phyloP scores from a whole-genome alignment of 1,284 basidiomycete species.

The Flammula alnicola region DNA sequence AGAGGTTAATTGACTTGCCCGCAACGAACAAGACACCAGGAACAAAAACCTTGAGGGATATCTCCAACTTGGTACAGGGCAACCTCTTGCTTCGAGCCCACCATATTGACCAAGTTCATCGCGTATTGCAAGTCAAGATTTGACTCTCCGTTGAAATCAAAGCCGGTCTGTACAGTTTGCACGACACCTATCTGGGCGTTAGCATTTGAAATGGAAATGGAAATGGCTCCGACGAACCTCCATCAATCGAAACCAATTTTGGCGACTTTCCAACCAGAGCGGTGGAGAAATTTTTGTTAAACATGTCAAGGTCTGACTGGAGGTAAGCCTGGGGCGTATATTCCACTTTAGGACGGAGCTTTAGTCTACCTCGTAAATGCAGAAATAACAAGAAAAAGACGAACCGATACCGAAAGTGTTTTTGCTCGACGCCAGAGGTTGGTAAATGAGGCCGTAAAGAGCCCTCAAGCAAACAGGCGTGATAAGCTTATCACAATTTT shows the following conservation, averaged over 20 bases:
- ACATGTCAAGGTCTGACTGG: conserved; percentile 49
- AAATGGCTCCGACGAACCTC: too few species aligned
- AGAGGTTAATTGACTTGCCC: not conserved
- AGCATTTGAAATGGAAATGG: conserved; percentile 24
- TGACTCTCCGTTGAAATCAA: conserved; percentile 49
- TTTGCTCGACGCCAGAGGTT: conserved; percentile 32
- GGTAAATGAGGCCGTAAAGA: conserved; percentile 43
- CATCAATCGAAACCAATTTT: conserved; percentile 47
- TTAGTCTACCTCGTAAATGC: not conserved
- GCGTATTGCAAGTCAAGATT: conserved; percentile 50
- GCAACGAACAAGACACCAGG: not conserved
- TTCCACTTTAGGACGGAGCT: conserved; percentile 39
- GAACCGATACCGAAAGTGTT: conserved; percentile 48
- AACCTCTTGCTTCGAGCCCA: conserved; percentile 39
- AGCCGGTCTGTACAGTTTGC: conserved; percentile 34
- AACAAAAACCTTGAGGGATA: conserved; percentile 35
- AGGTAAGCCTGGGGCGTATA: conserved; percentile 53
- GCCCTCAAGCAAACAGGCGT: conserved; percentile 45
- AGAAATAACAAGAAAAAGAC: conserved; percentile 20
- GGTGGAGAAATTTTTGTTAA: conserved; percentile 45
- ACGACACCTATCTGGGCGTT: conserved; percentile 33
- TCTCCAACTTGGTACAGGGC: conserved; percentile 55
- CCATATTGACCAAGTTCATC: conserved; percentile 43
- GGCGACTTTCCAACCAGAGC: conserved; percentile 44
- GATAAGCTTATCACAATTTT: conserved; percentile 43